These are phyloP conservation scores for Annona squamosa DNA, from an alignment of 164 flowering plant species.

Conservation along the genomic window DNA sequence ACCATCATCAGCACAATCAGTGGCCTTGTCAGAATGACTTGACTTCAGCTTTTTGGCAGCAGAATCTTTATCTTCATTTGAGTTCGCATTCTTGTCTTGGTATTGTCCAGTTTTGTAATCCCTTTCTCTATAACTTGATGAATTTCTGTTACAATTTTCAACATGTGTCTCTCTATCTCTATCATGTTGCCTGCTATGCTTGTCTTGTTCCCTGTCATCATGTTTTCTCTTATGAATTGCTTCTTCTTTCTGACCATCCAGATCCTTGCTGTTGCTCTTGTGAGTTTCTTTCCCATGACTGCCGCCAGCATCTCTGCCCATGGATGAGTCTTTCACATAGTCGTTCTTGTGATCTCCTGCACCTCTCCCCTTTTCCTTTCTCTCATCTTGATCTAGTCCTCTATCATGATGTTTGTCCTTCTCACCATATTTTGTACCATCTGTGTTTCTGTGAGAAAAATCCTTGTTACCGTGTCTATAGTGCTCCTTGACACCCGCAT, in stretches of 20 bases:
- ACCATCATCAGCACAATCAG: conserved; percentile 33
- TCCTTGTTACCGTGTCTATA: conserved; percentile 30
- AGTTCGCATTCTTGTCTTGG: conserved; percentile 22
- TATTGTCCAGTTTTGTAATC: conserved; percentile 8
- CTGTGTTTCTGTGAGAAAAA: conserved; percentile 25
- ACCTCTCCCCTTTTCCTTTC: conserved; percentile 32
- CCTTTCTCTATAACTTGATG: conserved; percentile 7
- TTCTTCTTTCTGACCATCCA: conserved; percentile 27
- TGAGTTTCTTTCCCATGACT: conserved; percentile 28
- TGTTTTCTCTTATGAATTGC: conserved; percentile 33
- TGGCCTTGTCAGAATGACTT: conserved; percentile 20
- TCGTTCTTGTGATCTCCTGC: conserved; percentile 37
- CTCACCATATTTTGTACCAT: conserved; percentile 29
- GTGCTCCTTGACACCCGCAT: conserved; percentile 19
- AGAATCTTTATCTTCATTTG: conserved; percentile 29
- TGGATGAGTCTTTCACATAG: conserved; percentile 23
- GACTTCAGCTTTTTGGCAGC: conserved; percentile 42
- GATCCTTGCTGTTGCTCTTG: conserved; percentile 29
- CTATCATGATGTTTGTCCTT: conserved; percentile 30
- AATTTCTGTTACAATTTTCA: conserved; percentile 1
- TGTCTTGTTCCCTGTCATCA: conserved; percentile 28
- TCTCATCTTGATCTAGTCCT: conserved; percentile 36
- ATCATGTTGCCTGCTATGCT: conserved; percentile 22
- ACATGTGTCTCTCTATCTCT: conserved; percentile 23
- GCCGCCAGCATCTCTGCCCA: conserved; percentile 26